These are phyloP conservation scores for Cutaneotrichosporon arboriforme DNA, from an alignment of 1,284 basidiomycete species.

Conservation along the genomic window DNA sequence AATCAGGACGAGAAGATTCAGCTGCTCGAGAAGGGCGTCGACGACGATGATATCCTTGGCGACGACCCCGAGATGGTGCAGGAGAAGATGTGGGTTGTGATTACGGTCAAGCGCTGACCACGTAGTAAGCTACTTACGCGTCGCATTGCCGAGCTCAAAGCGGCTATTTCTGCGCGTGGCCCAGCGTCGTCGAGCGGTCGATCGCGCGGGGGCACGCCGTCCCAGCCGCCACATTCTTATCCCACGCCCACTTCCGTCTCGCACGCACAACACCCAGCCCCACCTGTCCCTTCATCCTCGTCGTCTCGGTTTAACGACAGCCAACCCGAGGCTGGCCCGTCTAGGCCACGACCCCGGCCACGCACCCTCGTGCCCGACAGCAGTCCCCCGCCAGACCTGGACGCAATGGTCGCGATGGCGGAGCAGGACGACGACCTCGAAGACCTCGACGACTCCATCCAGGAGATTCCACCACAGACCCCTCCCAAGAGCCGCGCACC, in stretches of 20 bases:
- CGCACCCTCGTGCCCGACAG: slow-evolving; percentile 3
- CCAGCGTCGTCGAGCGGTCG: slow-evolving; percentile 28
- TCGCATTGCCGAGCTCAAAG: slow-evolving; percentile 38
- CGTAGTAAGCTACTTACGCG: slow-evolving; percentile 25
- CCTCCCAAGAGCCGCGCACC: background rate
- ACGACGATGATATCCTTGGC: slow-evolving; percentile 21
- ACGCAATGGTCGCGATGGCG: slow-evolving; percentile 28
- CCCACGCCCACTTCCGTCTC: background rate
- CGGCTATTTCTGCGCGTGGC: slow-evolving; percentile 21
- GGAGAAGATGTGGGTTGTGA: slow-evolving; percentile 26
- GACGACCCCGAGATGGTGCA: slow-evolving; percentile 37
- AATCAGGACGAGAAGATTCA: slow-evolving; percentile 30
- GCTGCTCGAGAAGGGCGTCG: slow-evolving; percentile 22
- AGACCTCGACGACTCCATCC: background rate
- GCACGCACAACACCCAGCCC: background rate
- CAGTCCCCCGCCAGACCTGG: slow-evolving; percentile 24
- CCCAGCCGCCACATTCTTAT: background rate
- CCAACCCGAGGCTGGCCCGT: slow-evolving; percentile 9
- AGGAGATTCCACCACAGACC: slow-evolving; percentile 15
- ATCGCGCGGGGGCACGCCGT: background rate
- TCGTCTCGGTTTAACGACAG: background rate
- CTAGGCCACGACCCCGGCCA: slow-evolving; percentile 2
- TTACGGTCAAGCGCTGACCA: background rate
- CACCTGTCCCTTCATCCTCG: background rate
- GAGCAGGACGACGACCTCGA: slow-evolving; percentile 15